These are phyloP conservation scores for Pueraria montana DNA, from an alignment of 306 rosid genomes.

Conservation along the genomic window DNA sequence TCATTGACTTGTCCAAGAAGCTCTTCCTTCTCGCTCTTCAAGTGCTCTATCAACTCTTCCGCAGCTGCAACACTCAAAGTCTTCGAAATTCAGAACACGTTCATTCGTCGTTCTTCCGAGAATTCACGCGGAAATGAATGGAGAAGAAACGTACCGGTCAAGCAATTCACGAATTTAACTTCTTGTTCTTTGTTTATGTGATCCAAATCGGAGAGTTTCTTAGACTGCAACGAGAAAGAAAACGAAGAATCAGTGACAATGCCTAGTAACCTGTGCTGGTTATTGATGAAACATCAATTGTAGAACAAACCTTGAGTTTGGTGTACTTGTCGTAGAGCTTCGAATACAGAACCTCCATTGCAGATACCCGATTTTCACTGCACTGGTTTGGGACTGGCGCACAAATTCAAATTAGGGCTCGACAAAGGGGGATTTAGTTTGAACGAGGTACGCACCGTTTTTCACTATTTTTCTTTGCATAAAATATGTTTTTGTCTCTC, in stretches of 20 bases:
- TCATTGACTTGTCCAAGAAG: conserved; percentile 66
- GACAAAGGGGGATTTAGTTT: background rate
- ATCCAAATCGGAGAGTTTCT: conserved; percentile 68
- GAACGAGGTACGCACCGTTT: background rate
- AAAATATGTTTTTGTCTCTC: no score
- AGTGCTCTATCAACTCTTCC: conserved; percentile 78
- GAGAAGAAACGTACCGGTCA: conserved; percentile 66
- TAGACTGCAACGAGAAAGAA: conserved; percentile 58
- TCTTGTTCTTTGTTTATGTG: conserved; percentile 73
- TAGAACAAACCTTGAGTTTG: conserved; percentile 68
- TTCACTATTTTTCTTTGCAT: no score
- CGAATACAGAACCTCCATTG: conserved; percentile 77
- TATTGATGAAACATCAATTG: background rate
- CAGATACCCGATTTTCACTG: background rate
- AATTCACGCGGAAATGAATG: background rate
- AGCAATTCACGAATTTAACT: conserved; percentile 66
- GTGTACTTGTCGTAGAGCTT: conserved; percentile 85
- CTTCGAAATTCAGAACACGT: background rate
- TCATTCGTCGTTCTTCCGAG: background rate
- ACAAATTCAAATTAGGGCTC: conserved; percentile 29
- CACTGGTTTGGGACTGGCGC: background rate
- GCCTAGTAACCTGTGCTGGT: background rate
- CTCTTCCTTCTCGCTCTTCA: conserved; percentile 67
- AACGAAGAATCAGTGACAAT: background rate
- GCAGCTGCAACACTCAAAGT: conserved; percentile 63